Evolutionary conservation across 306 rosid genomes (phyloP).

Genomic region (Cyamopsis tetragonoloba): DNA sequence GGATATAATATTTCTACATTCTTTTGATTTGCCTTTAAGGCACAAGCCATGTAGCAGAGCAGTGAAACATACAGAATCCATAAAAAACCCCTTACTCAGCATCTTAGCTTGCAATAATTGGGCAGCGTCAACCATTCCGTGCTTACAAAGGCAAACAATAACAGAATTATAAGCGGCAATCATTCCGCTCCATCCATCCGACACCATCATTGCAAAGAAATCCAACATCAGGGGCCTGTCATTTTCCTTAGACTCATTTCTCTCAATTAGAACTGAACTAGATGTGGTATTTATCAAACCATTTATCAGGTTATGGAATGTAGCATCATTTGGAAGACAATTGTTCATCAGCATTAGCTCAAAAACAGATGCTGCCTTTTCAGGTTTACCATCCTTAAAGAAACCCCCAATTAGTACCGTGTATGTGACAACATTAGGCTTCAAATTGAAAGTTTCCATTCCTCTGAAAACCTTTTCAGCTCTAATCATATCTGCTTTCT

Average conservation of each 20-base stretch:
- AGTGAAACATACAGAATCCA: conserved; percentile 55
- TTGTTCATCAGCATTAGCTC: conserved; percentile 68
- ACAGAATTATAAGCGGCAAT: conserved; percentile 67
- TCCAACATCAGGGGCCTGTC: conserved; percentile 44
- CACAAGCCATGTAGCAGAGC: conserved; percentile 70
- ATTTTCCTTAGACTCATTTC: conserved; percentile 22
- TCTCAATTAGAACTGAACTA: conserved; percentile 13
- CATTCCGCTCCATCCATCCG: conserved; percentile 53
- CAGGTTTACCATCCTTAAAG: conserved; percentile 52
- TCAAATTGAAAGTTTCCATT: conserved; percentile 56
- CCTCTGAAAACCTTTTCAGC: conserved; percentile 57
- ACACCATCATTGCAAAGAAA: conserved; percentile 55
- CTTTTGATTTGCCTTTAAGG: conserved; percentile 56
- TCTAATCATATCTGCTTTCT: conserved; percentile 41
- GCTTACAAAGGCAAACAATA: conserved; percentile 60
- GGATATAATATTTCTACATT: conserved; percentile 56
- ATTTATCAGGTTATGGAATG: conserved; percentile 67
- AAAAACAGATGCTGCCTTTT: conserved; percentile 60
- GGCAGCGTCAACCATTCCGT: conserved; percentile 68
- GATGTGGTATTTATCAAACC: conserved; percentile 49
- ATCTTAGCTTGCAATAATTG: conserved; percentile 51
- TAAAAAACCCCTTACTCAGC: conserved; percentile 42
- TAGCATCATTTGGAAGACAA: conserved; percentile 66
- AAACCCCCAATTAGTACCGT: conserved; percentile 64
- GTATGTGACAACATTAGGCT: conserved; percentile 84